Base-by-base conservation (phyloP, 768 basidiomycete species). In the Mycena capillaripes region DNA sequence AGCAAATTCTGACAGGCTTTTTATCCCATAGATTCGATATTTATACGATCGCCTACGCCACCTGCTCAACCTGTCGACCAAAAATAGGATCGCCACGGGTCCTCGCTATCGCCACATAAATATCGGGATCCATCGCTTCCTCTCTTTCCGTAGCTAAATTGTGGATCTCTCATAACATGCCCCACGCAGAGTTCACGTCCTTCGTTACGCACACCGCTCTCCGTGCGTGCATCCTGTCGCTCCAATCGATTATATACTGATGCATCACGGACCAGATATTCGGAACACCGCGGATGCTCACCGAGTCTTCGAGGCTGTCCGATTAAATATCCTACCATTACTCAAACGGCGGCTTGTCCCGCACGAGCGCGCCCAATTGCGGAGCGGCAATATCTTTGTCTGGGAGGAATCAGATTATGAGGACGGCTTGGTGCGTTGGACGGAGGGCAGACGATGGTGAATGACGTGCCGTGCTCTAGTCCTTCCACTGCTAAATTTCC, bases 371-470 rank as follows among this genome's bases (percentile, higher is more conserved):
- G 89, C 90, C 52, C 82, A 86, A 58, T 78, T 91, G 25, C 67
- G 77, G 17, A 88, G 89, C 14, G 90, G 90, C 6, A 89, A 90
- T 69, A 84, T 91, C 52, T 91, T 90, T 74, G 90, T 91, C 34
- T 91, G 91, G 91, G 91, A 91, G 73, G 90, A 91, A 76, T 89
- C 89, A 7, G 90, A 89, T 61, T 86, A 88, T 42, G 87, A 86
- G 9, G 84, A 84, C 30, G 72, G 76, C 46, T 73, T 89, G 34
- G 80, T 90, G 62, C 84, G 91, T 19, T 91, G 90, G 90, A 91
- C 90, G n/a, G 90, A 91, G 70, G 90, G 90, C 1, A 82, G 89
- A 58, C 82, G 90, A 77, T 91, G 90, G 91, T 87, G 73, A 55
- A 82, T 32, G 11, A 8, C 27, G 8, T 46, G 4, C 9, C 4